phyloP scores from a whole-genome alignment of 108 stramenopile species.

The Schizochytrium sp. region DNA sequence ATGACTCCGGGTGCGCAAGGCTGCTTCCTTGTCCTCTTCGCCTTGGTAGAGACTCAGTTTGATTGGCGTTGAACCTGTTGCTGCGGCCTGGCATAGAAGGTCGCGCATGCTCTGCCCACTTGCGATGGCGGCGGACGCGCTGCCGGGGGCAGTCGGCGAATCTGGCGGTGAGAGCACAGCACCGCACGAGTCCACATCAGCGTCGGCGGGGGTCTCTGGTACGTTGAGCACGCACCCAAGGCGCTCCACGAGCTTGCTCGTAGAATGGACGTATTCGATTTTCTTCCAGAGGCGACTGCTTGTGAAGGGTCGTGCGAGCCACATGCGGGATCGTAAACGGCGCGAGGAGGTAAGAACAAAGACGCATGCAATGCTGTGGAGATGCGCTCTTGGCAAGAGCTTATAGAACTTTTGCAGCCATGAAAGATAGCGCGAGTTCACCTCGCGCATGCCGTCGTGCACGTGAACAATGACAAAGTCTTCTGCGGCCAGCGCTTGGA shows the following conservation, averaged over 20 bases:
- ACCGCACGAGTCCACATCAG: not conserved
- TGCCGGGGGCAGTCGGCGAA: not conserved
- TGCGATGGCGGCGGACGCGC: not conserved
- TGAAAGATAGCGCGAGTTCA: not conserved
- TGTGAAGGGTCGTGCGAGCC: not conserved
- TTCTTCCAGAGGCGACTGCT: not conserved
- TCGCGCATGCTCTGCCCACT: not conserved
- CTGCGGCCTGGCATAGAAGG: not conserved
- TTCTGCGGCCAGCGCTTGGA: not conserved
- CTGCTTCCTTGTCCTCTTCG: not conserved
- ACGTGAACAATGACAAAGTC: not conserved
- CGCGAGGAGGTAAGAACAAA: not conserved
- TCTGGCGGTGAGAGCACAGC: not conserved
- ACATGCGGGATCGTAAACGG: not conserved
- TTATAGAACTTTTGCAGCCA: not conserved
- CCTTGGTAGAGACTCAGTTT: no score
- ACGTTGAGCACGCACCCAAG: not conserved
- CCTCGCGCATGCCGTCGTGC: not conserved
- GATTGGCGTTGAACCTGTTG: no score
- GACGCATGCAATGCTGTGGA: not conserved
- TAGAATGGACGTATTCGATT: not conserved
- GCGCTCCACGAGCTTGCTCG: not conserved
- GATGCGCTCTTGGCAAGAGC: not conserved
- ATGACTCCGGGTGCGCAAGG: not conserved
- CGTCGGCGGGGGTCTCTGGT: not conserved